Base-by-base conservation (phyloP, 1,284 basidiomycete species). In the Cerioporus squamosus region DNA sequence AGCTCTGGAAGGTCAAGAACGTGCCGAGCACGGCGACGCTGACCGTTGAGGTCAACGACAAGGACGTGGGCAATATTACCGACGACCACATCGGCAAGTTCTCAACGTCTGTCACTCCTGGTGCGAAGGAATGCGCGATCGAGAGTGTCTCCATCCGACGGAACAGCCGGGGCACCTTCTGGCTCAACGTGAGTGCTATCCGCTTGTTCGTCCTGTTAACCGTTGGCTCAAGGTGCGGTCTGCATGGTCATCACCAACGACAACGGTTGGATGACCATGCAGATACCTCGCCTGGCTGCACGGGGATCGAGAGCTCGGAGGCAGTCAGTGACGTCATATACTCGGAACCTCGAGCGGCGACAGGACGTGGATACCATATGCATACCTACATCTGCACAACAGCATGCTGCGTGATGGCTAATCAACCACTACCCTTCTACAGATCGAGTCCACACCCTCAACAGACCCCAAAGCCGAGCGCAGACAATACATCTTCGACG, bases 31-130 rank as follows among this genome's bases (percentile, higher is more conserved):
- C 76, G n/a, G 87, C 88, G 2, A 78, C 75, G 26, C 70, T 91
- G 3, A 68, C 74, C 7, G 81, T 91, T 12, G 75, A 82, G 45
- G 77, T 91, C 22, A 71, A 84, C 53, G 87, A 90, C 69, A 90
- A 91, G 66, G 87, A 91, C 65, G 79, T 83, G 49, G 82, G 81
- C 12, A 73, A 76, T 0, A 73, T 82, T 31, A 77, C 77, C 12
- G 87, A 91, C 66, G 85, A 87, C 64, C 84, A 77, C 65, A 80
- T 92, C 57, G 90, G 90, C n/a, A 82, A 77, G 46, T 83, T 90
- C 67, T 78, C 79, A 53, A 81, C 80, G 1, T 77, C 77, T 10
- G 70, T 90, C 18, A 62, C 72, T 17, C 69, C 81, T 0, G 88
- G 89, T 2, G 73, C 84, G 2, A 87, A 86, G 66, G 90, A 90